Evolutionary conservation across 345 rosid genomes (phyloP).

Genomic region (Reutealis trisperma): DNA sequence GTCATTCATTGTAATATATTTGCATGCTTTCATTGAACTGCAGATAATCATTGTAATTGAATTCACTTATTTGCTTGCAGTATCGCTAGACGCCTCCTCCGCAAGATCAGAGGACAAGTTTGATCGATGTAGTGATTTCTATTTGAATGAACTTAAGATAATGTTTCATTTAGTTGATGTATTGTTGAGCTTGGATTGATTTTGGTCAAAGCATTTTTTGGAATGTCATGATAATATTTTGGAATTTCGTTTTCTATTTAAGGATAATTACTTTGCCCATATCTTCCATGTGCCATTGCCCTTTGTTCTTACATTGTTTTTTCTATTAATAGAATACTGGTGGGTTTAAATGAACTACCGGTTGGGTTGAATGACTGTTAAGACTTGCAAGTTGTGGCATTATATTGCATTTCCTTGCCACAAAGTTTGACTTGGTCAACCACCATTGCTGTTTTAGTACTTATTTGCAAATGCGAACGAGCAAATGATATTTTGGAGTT

Average conservation of each 20-base stretch:
- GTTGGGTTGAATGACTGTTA: too few relatives aligned
- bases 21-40: background rate
- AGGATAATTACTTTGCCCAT: background rate
- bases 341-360: too few relatives aligned
- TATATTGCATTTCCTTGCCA: too few relatives aligned
- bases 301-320: too few relatives aligned
- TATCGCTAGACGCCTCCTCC: slow-evolving; percentile 17
- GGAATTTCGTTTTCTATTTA: background rate
- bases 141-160: background rate
- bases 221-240: background rate
- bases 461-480: too few relatives aligned
- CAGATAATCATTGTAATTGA: background rate
- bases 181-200: slow-evolving; percentile 8
- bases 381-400: background rate
- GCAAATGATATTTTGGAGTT: too few relatives aligned
- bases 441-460: too few relatives aligned
- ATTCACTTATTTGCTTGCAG: slow-evolving; percentile 12
- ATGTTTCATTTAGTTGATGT: slow-evolving; percentile 9
- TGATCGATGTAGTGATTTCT: background rate
- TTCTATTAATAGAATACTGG: background rate
- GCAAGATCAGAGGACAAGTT: background rate
- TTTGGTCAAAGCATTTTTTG: background rate
- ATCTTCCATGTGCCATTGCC: too few relatives aligned
- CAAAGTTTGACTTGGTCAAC: too few relatives aligned
- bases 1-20: background rate